These are phyloP conservation scores for Priceomyces haplophilus DNA, from an alignment of 805 yeast genomes.

Conservation along the genomic window DNA sequence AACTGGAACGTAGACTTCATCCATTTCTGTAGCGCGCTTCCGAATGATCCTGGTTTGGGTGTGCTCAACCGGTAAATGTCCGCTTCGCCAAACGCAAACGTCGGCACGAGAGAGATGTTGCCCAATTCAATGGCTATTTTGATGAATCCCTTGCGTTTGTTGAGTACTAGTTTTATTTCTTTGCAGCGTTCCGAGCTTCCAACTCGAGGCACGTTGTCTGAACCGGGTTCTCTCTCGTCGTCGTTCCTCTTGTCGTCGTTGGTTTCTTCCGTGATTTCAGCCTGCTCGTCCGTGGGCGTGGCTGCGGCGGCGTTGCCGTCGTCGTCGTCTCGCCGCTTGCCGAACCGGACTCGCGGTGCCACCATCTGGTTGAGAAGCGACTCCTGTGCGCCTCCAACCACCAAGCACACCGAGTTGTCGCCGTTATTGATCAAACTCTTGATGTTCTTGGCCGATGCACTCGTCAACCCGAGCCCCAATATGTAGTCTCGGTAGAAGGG, in stretches of 20 bases:
- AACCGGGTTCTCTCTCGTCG: not conserved
- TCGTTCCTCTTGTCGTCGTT: not conserved
- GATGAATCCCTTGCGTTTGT: conserved; percentile 83
- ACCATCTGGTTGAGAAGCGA: conserved; percentile 54
- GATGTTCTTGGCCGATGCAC: conserved; percentile 77
- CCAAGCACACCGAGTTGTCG: conserved; percentile 79
- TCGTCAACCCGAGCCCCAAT: conserved; percentile 74
- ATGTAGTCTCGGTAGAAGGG: conserved; percentile 89
- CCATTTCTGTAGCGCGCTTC: conserved; percentile 65
- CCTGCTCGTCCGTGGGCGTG: not conserved
- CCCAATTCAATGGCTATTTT: conserved; percentile 80
- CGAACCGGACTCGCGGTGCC: conserved; percentile 29
- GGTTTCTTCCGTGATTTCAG: too few relatives aligned
- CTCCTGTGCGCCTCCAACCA: conserved; percentile 95
- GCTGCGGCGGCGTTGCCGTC: conserved; percentile 5
- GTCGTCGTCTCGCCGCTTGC: conserved; percentile 24
- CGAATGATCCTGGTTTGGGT: conserved; percentile 39
- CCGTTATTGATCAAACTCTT: conserved; percentile 55
- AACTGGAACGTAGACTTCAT: conserved; percentile 72
- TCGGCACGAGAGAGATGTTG: conserved; percentile 78
- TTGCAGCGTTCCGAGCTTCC: conserved; percentile 19
- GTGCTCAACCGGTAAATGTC: conserved; percentile 46
- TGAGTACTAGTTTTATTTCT: conserved; percentile 65
- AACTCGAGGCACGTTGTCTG: not conserved
- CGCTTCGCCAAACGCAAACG: conserved; percentile 88